Evolutionary conservation across 306 rosid genomes (phyloP), one percentile per base, ranked within the genome.

Genomic region (Inga leiocalycina): DNA sequence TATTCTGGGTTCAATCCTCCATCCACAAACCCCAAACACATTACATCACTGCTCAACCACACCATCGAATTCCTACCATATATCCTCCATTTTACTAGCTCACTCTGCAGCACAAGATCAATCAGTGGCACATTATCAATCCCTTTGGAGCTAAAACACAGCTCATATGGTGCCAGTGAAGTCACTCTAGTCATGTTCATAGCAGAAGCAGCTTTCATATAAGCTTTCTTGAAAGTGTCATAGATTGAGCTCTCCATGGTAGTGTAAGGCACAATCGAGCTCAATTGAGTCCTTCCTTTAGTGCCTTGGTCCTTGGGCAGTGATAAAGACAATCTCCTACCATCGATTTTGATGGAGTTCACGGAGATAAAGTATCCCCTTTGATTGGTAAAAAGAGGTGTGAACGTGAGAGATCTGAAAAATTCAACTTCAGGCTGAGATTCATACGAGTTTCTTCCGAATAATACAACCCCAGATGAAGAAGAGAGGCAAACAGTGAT

Each of bases 51-150:
- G 46, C 76, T 76, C 59, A 88, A 88, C 43, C 82, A 46, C 56
- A 89, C 91, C 93, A 89, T 84, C 0, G 88, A 91, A 72, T 87
- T 91, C 56, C 92, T 80, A 10, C 90, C 92, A 16, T 61, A 14
- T 8, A 92, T 74, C 44, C 86, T 88, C 90, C 91, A 90, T 81
- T 75, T 82, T 68, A 92, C 91, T 86, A 88, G 71, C 87, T 86
- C 92, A 46, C 97, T 90, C 82, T 92, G 94, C 79, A 92, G 54
- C 61, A 64, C 86, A 68, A 90, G 52, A 49, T 92, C 94, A 56
- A 92, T 85, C 13, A 27, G 70, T 1, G 97, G 91, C 51, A 86
- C 90, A 20, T 49, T 49, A 2, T 72, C 80, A 3, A 83, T 48
- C 24, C 75, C 65, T 44, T 74, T 14, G 6, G 87, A 81, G 73